Base-by-base conservation (phyloP, 306 rosid genomes). In the Aeschynomene evenia region DNA sequence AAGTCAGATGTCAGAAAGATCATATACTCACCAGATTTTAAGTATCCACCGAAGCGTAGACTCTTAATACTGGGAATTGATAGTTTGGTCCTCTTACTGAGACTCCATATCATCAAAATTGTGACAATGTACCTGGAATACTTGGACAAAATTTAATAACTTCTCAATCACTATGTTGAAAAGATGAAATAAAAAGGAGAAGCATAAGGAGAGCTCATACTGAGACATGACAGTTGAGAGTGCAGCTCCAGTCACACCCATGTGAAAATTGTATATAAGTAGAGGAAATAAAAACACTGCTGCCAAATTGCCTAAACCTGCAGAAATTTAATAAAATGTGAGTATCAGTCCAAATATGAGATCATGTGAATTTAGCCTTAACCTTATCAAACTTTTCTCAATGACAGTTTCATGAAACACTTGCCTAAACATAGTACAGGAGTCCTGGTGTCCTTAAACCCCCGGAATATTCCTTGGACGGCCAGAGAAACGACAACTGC, bases 301-400 rank as follows among this genome's bases (percentile, higher is more conserved):
- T 18, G 45, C 72, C 49, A 66, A 50, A 50, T 66, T 66, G 49
- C 72, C 72, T 49, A 66, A 36, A 49, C 72, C 72, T 66, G 60
- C 60, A 46, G 57, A 66, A 31, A 33, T 46, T 48, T 31, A 15
- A 66, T 3, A 26, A n/a, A 19, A 36, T 24, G 40, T 39, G 16
- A 37, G 20, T 6, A 6, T 14, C 16, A 39, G 19, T 33, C 46
- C 26, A 56, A 56, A 2, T 18, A 29, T 20, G 11, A n/a, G n/a
- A 21, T 36, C 5, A 11, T 13, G 13, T 62, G 52, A 62, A 22
- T 23, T 15, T 14, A 13, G 13, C 18, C 13, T 39, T 14, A 40
- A 40, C 68, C 20, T 3, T 20, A 29, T 16, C 24, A 10, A 19
- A 16, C 3, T 9, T 58, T 34, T 16, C 26, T 33, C 9, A 10